Base-by-base conservation (phyloP, 148 eudicot genomes). In the Vaccinium myrtillus region DNA sequence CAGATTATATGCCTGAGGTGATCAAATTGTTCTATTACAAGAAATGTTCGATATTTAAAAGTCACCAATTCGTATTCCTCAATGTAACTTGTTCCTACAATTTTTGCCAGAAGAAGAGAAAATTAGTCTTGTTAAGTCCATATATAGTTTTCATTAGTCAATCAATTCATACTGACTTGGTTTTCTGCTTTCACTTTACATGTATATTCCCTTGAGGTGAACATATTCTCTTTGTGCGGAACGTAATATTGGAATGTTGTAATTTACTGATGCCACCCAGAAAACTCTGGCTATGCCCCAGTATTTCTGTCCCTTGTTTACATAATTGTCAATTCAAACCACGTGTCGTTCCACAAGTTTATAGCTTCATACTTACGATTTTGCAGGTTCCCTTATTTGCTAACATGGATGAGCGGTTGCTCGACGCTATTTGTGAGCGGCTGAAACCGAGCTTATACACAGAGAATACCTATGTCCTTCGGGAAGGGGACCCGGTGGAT, bases 371-470 rank as follows among this genome's bases (percentile, higher is more conserved):
- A 11, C 12, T 25, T 8, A 23, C 56, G 43, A n/a, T 5, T 78
- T 78, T 79, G 53, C 79, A 88, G 90, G 90, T 88, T 15, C 90
- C 90, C 5, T 70, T 88, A 55, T 88, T 88, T 78, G 88, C 88
- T 11, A 88, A 86, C 55, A 86, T 88, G 90, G 90, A 88, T 74
- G 90, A 88, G 46, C 84, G 88, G 55, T 86, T 88, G 79, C 88
- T 88, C 5, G 90, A 86, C 65, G 90, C 90, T 81, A 88, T 88
- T 18, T 88, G 90, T 69, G 90, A 88, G 79, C 87, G 90, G 65
- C 75, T 88, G 16, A 88, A 88, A 82, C 90, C 90, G 56, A 84
- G 88, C 75, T 56, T 88, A 59, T 88, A 86, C 85, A 88, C 90
- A 4, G 90, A 88, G 48, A 78, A 73, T 15, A 88, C 88, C 8